phyloP scores from a whole-genome alignment of 2,329 filamentous ascomycete species.

The Macrophomina tecta region DNA sequence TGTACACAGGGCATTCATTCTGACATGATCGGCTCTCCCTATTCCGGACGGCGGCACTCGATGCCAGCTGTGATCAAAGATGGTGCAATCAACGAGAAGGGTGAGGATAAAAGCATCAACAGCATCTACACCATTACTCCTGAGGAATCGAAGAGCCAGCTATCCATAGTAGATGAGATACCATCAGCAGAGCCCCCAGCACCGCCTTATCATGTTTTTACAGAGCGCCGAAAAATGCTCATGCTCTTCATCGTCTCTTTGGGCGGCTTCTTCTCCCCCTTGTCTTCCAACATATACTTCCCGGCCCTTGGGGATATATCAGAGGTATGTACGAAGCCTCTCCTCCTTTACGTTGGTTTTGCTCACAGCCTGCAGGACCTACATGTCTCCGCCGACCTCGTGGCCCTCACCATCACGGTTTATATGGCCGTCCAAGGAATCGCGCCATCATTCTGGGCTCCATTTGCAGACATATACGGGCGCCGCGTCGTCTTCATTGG shows the following conservation, averaged over 20 bases:
- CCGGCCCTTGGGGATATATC: slow-evolving; percentile 34
- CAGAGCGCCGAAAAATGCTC: slow-evolving; percentile 29
- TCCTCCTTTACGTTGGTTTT: too few relatives aligned
- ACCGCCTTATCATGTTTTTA: slow-evolving; percentile 32
- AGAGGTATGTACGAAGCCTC: slow-evolving; percentile 6
- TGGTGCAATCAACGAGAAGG: not conserved
- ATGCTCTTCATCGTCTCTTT: slow-evolving; percentile 57
- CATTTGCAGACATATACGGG: slow-evolving; percentile 57
- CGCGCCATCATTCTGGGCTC: slow-evolving; percentile 58
- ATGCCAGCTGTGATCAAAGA: not conserved
- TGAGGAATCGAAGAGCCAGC: not conserved
- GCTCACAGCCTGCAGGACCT: slow-evolving; percentile 34
- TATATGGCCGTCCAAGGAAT: slow-evolving; percentile 59
- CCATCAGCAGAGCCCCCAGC: not conserved
- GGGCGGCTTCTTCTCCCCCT: slow-evolving; percentile 60
- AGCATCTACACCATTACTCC: not conserved
- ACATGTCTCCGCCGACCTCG: slow-evolving; percentile 42
- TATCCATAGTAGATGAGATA: not conserved
- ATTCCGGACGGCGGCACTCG: not conserved
- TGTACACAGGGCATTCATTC: too few relatives aligned
- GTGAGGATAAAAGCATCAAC: not conserved
- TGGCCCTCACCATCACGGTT: slow-evolving; percentile 47
- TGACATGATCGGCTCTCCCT: not conserved
- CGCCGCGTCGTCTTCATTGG: slow-evolving; percentile 57
- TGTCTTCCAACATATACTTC: slow-evolving; percentile 43